Evolutionary conservation across 106 monocot species (phyloP).

Genomic region (Apostasia ramifera): DNA sequence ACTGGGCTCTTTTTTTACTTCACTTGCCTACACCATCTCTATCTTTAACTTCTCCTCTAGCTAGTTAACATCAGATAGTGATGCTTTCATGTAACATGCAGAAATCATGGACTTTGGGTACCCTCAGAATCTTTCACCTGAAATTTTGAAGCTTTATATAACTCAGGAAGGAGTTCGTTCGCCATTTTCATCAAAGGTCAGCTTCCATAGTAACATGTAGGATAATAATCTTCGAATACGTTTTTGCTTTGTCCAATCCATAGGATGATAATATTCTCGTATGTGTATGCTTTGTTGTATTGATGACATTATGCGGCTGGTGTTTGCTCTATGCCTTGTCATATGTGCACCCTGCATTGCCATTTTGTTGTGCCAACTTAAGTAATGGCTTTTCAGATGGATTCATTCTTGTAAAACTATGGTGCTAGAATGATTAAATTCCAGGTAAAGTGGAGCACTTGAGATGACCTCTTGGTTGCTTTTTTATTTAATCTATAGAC

Average conservation of each 20-base stretch:
- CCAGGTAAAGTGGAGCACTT: not conserved
- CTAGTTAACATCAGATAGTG: not conserved
- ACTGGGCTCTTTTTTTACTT: not conserved
- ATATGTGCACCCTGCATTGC: not conserved
- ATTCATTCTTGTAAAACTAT: not conserved
- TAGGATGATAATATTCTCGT: no score
- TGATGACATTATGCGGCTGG: no score
- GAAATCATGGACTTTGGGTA: constrained; percentile 99
- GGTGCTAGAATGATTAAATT: not conserved
- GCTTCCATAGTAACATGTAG: constrained; percentile 3
- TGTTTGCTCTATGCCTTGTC: no score
- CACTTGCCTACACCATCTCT: not conserved
- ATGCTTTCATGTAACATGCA: constrained; percentile 22
- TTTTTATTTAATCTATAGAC: not conserved
- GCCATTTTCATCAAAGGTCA: constrained; percentile 96
- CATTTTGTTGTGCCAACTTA: not conserved
- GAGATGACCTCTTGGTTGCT: not conserved
- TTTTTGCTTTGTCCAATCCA: not conserved
- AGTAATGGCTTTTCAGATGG: not conserved
- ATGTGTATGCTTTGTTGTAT: no score
- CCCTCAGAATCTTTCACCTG: constrained; percentile 97
- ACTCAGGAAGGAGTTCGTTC: constrained; percentile 98
- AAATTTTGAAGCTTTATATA: constrained; percentile 98
- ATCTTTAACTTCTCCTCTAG: not conserved
- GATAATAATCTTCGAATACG: not conserved